These are phyloP conservation scores for Pythium aristosporum DNA, from an alignment of 352 stramenopile genomes.

Conservation along the genomic window DNA sequence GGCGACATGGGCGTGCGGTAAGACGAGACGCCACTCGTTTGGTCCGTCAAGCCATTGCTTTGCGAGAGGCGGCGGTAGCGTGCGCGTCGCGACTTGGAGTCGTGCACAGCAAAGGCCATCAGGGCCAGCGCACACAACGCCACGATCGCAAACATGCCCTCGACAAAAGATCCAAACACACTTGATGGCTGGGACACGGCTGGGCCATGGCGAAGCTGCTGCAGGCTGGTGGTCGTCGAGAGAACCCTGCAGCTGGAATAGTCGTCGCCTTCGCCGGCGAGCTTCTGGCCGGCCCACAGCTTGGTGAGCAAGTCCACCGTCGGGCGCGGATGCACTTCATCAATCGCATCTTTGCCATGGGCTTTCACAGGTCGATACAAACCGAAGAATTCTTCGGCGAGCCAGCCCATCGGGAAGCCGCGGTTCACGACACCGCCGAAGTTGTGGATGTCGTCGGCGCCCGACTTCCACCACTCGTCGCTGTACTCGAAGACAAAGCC, in stretches of 20 bases:
- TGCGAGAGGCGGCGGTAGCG: conserved; percentile 26
- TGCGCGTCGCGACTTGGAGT: conserved; percentile 25
- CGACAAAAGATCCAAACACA: conserved; percentile 20
- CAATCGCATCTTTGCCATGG: conserved; percentile 7
- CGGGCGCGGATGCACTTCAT: conserved; percentile 40
- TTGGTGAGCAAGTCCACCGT: conserved; percentile 50
- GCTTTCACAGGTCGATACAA: conserved; percentile 30
- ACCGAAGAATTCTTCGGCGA: conserved; percentile 69
- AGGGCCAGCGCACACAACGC: conserved; percentile 24
- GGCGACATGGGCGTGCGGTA: not conserved
- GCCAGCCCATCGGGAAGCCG: conserved; percentile 59
- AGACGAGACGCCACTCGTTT: not conserved
- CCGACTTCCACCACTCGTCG: conserved; percentile 77
- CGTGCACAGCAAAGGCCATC: conserved; percentile 20
- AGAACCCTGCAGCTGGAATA: conserved; percentile 32
- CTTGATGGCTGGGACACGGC: not conserved
- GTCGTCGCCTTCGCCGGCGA: conserved; percentile 40
- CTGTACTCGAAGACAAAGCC: conserved; percentile 78
- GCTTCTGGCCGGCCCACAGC: conserved; percentile 37
- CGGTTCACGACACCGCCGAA: conserved; percentile 42
- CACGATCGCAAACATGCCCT: conserved; percentile 22
- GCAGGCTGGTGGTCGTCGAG: not conserved
- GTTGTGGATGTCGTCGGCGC: conserved; percentile 51
- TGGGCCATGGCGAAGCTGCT: conserved; percentile 2
- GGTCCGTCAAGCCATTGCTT: not conserved